Conservation (phyloP, 331 rosid species). For the Stylosanthes scabra region DNA sequence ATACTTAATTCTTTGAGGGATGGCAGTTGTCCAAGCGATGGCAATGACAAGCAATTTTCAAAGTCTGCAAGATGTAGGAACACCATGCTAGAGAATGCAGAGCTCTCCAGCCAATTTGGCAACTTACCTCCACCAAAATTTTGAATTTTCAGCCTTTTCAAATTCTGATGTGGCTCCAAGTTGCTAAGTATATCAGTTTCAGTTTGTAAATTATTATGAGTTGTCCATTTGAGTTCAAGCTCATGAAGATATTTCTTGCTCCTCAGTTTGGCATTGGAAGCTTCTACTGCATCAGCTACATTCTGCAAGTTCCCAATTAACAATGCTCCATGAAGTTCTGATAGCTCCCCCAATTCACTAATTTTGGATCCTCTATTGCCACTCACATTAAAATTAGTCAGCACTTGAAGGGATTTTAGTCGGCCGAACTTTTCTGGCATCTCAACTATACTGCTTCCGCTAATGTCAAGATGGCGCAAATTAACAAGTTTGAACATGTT, state of each 20-base stretch:
- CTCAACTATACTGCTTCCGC: background rate
- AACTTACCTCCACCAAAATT: background rate
- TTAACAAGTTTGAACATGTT: background rate
- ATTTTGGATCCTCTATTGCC: background rate
- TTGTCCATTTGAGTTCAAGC: background rate
- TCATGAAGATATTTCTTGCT: background rate
- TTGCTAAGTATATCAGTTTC: background rate
- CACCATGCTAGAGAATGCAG: background rate
- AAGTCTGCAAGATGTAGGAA: background rate
- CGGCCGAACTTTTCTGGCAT: background rate
- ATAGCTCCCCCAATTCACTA: conserved; percentile 5
- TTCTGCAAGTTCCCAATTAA: background rate
- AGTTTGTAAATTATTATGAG: background rate
- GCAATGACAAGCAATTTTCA: background rate
- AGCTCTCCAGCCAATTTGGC: background rate
- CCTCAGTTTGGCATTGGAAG: background rate
- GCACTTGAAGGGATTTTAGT: background rate
- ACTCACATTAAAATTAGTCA: background rate
- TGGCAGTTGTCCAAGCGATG: conserved; percentile 3
- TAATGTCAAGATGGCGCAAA: conserved; percentile 15
- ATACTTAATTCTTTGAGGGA: background rate
- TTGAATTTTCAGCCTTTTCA: conserved; percentile 3
- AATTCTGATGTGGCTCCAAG: background rate
- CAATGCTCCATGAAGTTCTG: background rate
- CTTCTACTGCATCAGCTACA: background rate